Percentiles rank a stretch among this genome's conserved stretches.
Conservation (phyloP, 129 eudicot genomes). For the Pulicaria dysenterica region DNA sequence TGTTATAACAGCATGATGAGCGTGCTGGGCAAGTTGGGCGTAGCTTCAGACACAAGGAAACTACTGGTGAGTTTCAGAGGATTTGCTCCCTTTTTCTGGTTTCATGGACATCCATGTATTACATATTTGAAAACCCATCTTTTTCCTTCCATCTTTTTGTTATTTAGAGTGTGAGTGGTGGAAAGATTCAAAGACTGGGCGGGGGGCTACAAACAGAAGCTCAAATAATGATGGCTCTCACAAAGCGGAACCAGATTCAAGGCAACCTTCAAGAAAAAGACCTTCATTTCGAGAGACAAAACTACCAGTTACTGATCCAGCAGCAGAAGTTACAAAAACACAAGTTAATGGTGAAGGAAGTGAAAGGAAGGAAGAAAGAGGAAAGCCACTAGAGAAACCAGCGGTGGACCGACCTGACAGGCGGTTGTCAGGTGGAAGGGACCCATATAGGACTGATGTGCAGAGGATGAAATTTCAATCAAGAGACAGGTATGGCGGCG, state of each 20-base stretch:
- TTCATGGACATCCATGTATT: background rate
- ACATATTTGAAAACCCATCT: background rate
- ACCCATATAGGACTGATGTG: slow-evolving; percentile 31
- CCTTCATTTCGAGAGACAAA: slow-evolving; percentile 81
- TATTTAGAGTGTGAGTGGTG: slow-evolving; percentile 73
- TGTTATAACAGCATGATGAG: slow-evolving; percentile 93
- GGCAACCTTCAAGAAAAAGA: slow-evolving; percentile 52
- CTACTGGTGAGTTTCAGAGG: slow-evolving; percentile 49
- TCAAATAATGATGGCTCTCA: slow-evolving; percentile 45
- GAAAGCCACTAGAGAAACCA: slow-evolving; percentile 34
- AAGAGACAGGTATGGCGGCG: slow-evolving; percentile 43
- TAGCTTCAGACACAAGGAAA: slow-evolving; percentile 60
- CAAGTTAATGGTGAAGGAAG: slow-evolving; percentile 30
- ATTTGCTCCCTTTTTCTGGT: slow-evolving; percentile 3
- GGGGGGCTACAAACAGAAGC: slow-evolving; percentile 31
- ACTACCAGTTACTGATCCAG: slow-evolving; percentile 46
- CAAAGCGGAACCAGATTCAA: slow-evolving; percentile 42
- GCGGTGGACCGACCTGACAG: slow-evolving; percentile 41
- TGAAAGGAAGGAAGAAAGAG: slow-evolving; percentile 57
- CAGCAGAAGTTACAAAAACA: slow-evolving; percentile 31
- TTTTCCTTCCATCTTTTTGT: background rate
- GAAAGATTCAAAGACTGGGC: slow-evolving; percentile 53
- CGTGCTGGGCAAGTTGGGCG: slow-evolving; percentile 74
- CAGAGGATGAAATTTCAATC: slow-evolving; percentile 51
- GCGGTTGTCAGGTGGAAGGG: slow-evolving; percentile 44